Evolutionary conservation across 192 early-diverging fungal genomes (phyloP).

Genomic region (Ramicandelaber brevisporus): DNA sequence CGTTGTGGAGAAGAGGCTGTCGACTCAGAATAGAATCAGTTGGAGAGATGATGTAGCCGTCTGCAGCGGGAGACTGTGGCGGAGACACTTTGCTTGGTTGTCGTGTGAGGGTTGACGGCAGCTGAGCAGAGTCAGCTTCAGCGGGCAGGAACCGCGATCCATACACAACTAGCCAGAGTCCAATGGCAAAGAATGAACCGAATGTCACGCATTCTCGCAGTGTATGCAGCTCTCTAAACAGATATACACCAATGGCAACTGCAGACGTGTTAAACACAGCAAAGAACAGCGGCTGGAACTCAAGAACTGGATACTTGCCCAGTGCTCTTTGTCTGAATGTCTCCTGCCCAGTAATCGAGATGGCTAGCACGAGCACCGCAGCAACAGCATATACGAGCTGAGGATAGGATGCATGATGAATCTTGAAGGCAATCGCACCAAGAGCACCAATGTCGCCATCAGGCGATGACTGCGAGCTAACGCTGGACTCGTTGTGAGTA

Average conservation of each 20-base stretch:
- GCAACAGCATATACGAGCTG: slow-evolving; percentile 4
- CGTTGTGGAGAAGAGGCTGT: too few species aligned
- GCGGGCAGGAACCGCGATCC: slow-evolving; percentile 15
- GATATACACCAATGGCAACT: slow-evolving; percentile 10
- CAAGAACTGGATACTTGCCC: slow-evolving; percentile 14
- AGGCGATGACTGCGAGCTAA: slow-evolving; percentile 4
- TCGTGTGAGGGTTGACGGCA: too few species aligned
- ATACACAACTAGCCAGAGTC: slow-evolving; percentile 11
- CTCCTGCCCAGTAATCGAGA: slow-evolving; percentile 17
- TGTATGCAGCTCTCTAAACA: slow-evolving; percentile 15
- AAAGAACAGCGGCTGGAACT: slow-evolving; percentile 21
- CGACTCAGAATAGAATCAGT: too few species aligned
- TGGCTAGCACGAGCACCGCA: slow-evolving; percentile 6
- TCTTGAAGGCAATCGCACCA: too few species aligned
- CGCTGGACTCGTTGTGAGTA: slow-evolving; percentile 10
- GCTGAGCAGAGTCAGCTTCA: too few species aligned
- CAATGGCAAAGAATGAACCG: slow-evolving; percentile 7
- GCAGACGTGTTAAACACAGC: slow-evolving; percentile 17
- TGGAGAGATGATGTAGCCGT: too few species aligned
- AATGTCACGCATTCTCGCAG: slow-evolving; percentile 9
- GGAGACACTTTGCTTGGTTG: too few species aligned
- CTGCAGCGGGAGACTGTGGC: too few species aligned
- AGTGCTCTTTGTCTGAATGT: slow-evolving; percentile 17
- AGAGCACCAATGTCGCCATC: too few species aligned
- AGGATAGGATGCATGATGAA: too few species aligned